Evolutionary conservation across 1,284 basidiomycete species (phyloP), one percentile per base, ranked within the genome.

Genomic region (Amylostereum areolatum): DNA sequence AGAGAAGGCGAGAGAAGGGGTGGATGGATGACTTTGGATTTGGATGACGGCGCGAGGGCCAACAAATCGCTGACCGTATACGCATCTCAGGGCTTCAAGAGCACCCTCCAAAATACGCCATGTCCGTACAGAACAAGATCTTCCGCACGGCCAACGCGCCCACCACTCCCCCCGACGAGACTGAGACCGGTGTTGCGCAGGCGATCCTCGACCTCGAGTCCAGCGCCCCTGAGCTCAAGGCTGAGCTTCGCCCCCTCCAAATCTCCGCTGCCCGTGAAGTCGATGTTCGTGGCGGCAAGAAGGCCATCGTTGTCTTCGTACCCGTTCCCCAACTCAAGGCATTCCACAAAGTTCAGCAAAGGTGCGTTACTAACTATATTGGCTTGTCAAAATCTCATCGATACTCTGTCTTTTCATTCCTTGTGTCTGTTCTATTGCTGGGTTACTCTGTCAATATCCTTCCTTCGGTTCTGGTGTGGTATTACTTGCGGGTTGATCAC

Each of bases 261-360:
- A 97, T 99, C 74, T 96, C 93, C 61, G 91, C 95, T 60, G 97
- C 96, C 56, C 92, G 92, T 66, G 97, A 99, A 77, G 89, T 99
- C 63, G 97, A 99, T 70, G 96, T 99, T 64, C 94, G 95, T 68
- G 97, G 96, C 61, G 94, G 93, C 66, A 98, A 97, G 82, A 99
- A 98, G 81, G 97, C 97, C 48, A 96, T 99, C 63, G 93, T 99
- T 59, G 78, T 99, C 72, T 99, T 99, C 66, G 95, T 99, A 52
- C 97, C 97, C 57, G 89, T 97, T 53, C 94, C 96, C 62, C 92
- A 96, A 75, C 72, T 97, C 73, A 98, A 97, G 80, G 97, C 96
- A 41, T 99, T 96, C 89, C 92, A 91, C 80, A 99, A 97, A 77
- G 81, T 99, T 63, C 97, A 99, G 78, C 85, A 86, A 69, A 89